phyloP scores from a whole-genome alignment of 257 asterid genomes.

The Gentiana macrophylla region DNA sequence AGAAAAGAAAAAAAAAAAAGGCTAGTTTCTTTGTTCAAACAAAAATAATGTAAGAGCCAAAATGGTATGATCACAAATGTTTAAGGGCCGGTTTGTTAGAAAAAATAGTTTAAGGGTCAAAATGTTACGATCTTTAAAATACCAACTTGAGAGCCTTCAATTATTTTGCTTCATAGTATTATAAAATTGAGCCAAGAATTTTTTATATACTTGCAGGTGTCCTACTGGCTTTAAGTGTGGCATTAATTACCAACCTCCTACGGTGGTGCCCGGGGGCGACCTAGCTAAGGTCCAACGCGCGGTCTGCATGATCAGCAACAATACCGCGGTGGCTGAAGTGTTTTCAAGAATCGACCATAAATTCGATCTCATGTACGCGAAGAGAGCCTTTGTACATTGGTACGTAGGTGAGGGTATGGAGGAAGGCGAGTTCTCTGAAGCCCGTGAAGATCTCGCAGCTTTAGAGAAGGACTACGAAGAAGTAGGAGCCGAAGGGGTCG shows the following conservation, averaged over 20 bases:
- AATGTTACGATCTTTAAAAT: no score
- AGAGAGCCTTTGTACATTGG: conserved; percentile 15
- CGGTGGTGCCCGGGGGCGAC: conserved; percentile 14
- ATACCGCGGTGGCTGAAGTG: conserved; percentile 11
- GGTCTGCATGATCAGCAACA: conserved; percentile 15
- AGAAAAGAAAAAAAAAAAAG: no score
- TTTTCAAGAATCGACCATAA: conserved; percentile 12
- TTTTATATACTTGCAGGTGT: conserved; percentile 3
- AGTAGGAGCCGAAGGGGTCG: conserved; percentile 11
- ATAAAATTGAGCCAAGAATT: neutral
- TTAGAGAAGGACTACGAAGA: conserved; percentile 16
- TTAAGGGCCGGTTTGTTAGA: no score
- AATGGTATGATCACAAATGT: no score
- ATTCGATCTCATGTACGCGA: conserved; percentile 16
- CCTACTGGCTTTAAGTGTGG: conserved; percentile 19
- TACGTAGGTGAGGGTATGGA: conserved; percentile 15
- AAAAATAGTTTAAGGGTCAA: no score
- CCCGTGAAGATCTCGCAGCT: conserved; percentile 13
- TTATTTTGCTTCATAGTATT: neutral
- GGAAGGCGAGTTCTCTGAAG: conserved; percentile 16
- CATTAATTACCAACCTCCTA: conserved; percentile 15
- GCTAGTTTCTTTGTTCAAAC: no score
- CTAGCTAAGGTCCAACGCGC: conserved; percentile 17
- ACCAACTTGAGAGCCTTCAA: no score
- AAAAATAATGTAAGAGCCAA: no score